phyloP scores from a whole-genome alignment of 208 protist species.

The Crithidia fasciculata region DNA sequence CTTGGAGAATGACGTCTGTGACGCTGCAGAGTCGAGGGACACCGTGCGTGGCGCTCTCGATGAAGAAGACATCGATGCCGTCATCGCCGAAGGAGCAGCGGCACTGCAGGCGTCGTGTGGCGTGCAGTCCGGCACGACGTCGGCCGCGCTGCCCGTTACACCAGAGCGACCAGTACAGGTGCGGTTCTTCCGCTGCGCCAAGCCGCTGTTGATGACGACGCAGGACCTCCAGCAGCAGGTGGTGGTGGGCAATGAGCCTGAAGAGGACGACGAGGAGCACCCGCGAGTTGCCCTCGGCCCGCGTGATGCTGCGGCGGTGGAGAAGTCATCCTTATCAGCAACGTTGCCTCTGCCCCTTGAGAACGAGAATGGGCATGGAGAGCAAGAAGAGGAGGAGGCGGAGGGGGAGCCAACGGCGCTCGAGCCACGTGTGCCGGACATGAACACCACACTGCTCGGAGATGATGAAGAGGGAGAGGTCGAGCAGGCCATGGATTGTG shows the following conservation, averaged over 20 bases:
- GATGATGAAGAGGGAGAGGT: background rate
- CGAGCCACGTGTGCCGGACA: background rate
- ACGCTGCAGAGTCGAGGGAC: background rate
- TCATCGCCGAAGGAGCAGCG: no score
- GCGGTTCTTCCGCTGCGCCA: conserved; percentile 17
- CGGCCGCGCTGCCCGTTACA: conserved; percentile 14
- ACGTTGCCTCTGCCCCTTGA: no score
- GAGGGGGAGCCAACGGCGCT: background rate
- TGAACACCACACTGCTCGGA: background rate
- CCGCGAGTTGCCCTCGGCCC: no score
- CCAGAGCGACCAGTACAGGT: conserved; percentile 11
- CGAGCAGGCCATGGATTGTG: background rate
- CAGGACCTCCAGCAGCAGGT: background rate
- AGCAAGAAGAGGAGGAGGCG: background rate
- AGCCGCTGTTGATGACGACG: background rate
- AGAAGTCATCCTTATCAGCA: background rate
- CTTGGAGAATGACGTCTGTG: background rate
- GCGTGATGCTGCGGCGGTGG: no score
- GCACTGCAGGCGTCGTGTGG: no score
- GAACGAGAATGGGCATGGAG: no score
- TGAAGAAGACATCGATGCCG: no score
- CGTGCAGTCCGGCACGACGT: background rate
- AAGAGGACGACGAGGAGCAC: no score
- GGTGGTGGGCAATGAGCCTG: background rate
- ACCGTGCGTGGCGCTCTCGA: no score